Base-by-base conservation (phyloP, 148 eudicot genomes). In the Arctostaphylos glauca region DNA sequence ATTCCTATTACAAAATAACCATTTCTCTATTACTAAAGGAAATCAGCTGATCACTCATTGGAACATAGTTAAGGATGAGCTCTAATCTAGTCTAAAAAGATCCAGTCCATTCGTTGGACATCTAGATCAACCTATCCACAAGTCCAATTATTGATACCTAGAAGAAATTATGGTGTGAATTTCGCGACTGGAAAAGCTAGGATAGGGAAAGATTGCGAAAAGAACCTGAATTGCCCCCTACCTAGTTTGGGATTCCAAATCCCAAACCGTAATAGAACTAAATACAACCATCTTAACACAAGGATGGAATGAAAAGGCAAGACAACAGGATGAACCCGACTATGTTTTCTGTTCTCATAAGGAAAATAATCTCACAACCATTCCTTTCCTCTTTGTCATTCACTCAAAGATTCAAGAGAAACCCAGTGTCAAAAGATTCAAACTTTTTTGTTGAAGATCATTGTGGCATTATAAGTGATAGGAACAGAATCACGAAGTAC, bases 1-100 rank as follows among this genome's bases (percentile, higher is more conserved):
- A 85, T 88, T 90, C 95, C 97, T 93, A 70, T 62, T 82, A 90
- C 18, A 86, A 86, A 9, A 60, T 49, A 81, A 82, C 56, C 78
- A 25, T 14, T 70, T 50, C 74, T 53, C 46, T 46, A 25, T 72
- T 81, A 67, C 16, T 59, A 47, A 75, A 67, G 78, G 43, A 82
- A 48, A 53, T 38, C 77, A 71, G 72, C 53, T 80, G 80, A 71
- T 38, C 19, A 18, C 76, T 77, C 47, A 52, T 77, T 54, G 6
- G 47, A 80, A 70, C 76, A 41, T 70, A 67, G 76, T 52, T 54
- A 77, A 46, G 41, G 41, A 50, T 70, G 58, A 23, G 48, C 46
- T n/a, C 47, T 25, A 59, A 25, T 70, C 48, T 70, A 56, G 31
- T 31, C 52, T 8, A 78, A 16, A 64, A 64, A 21, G 23, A 7